phyloP scores from a whole-genome alignment of 148 eudicot genomes.

The Amaranthus hypochondriacus region DNA sequence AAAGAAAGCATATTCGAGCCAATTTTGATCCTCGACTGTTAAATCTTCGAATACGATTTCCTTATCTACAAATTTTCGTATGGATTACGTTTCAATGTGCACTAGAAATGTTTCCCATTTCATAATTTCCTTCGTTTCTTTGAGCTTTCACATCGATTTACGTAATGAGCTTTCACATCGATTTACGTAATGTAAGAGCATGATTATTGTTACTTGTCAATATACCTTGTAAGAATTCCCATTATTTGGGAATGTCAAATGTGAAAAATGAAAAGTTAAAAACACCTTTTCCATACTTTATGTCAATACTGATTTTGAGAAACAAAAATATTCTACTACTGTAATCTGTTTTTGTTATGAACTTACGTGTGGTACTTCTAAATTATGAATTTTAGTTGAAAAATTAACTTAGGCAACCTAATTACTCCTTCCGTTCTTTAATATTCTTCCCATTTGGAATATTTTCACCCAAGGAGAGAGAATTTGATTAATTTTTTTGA shows the following conservation, averaged over 20 bases:
- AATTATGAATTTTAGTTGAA: too few relatives aligned
- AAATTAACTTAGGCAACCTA: too few relatives aligned
- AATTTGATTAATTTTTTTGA: too few relatives aligned
- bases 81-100: not conserved
- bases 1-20: constrained; percentile 1
- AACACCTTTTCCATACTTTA: not conserved
- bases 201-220: not conserved
- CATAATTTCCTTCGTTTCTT: not conserved
- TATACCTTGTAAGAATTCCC: not conserved
- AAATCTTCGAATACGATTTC: constrained; percentile 8
- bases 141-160: too few relatives aligned
- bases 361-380: too few relatives aligned
- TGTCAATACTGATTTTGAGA: too few relatives aligned
- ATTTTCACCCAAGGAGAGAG: too few relatives aligned
- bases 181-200: not conserved
- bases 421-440: too few relatives aligned
- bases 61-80: constrained; percentile 5
- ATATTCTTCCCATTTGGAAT: too few relatives aligned
- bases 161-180: too few relatives aligned
- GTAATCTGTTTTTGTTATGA: too few relatives aligned
- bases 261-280: not conserved
- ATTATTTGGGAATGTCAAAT: constrained; percentile 9
- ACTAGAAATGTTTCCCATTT: not conserved
- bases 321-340: too few relatives aligned
- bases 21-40: constrained; percentile 12